Evolutionary conservation across 1,139 yeast species (phyloP), one percentile per base, ranked within the genome.

Genomic region (Yamadazyma oceani): DNA sequence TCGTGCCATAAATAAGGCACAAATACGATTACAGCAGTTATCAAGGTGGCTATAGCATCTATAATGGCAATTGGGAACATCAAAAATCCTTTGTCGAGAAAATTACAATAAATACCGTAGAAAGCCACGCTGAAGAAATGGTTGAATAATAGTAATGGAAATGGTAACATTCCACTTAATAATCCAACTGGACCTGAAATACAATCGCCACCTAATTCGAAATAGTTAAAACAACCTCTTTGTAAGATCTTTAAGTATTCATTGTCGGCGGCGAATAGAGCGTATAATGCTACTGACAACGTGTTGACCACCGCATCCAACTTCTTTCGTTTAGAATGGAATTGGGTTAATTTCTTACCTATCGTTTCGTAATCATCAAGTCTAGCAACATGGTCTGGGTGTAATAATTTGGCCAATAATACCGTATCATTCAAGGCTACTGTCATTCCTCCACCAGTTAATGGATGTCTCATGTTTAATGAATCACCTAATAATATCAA

Each of bases 381-480:
- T 43, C 80, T 82, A 14, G 76, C 73, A 12, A 85, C 80, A 35
- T 68, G 49, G 36, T 71, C 57, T 34, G 84, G 79, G 22, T 80
- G 76, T 35, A 88, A 65, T 26, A 83, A 62, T 45, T 72, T 73
- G 17, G 85, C 75, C 50, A 85, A 66, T 42, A 85, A 59, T 13
- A 74, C 88, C 5, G 90, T 92, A 58, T 92, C 99, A 56, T 82
- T 85, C 44, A 94, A 70, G 0, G 97, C 97, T 31, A 92, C 98
- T 9, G 97, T 90, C 99, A 92, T 92, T 43, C 99, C 99, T 42
- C 98, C 98, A 32, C 99, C 99, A 1, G 98, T 92, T 46, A 92
- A 74, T 14, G 99, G 99, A 60, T 92, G 99, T 58, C 99, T 78
- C 97, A 92, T 92, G 60, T 92, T 92, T 54, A 90, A 73, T 2